phyloP scores from a whole-genome alignment of 148 eudicot species.

The Mesembryanthemum crystallinum region DNA sequence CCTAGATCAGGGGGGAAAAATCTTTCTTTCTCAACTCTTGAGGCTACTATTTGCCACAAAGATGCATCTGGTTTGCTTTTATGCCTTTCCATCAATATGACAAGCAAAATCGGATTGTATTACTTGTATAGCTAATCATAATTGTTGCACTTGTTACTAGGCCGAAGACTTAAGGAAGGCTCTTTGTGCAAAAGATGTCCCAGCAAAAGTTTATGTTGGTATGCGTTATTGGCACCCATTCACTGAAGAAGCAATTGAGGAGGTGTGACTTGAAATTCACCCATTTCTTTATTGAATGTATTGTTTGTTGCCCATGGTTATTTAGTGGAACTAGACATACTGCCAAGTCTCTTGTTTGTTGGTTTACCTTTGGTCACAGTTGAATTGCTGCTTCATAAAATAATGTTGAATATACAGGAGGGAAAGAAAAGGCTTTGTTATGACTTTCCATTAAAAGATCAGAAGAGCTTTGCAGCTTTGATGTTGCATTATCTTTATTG shows the following conservation, averaged over 20 bases:
- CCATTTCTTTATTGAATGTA: not conserved
- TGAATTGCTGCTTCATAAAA: not conserved
- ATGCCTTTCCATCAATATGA: constrained; percentile 11
- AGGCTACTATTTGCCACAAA: not conserved
- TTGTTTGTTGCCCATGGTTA: not conserved
- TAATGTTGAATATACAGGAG: not conserved
- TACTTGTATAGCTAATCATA: not conserved
- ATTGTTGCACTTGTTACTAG: constrained; percentile 33
- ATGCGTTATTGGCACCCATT: constrained; percentile 99
- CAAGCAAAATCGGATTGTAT: not conserved
- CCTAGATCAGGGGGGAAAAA: not conserved
- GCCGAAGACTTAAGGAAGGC: constrained; percentile 87
- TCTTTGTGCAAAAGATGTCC: constrained; percentile 66
- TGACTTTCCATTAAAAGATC: not conserved
- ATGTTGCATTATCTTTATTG: not conserved
- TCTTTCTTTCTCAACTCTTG: not conserved
- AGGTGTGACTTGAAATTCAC: constrained; percentile 45
- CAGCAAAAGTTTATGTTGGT: constrained; percentile 94
- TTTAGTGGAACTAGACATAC: not conserved
- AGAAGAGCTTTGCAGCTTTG: not conserved
- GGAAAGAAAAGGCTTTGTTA: not conserved
- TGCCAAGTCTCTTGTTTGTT: not conserved
- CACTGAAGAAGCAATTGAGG: constrained; percentile 98
- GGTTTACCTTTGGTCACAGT: not conserved
- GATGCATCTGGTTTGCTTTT: not conserved